Evolutionary conservation across 1,139 yeast species (phyloP), one percentile per base, ranked within the genome.

Genomic region (Scheffersomyces illinoinensis): DNA sequence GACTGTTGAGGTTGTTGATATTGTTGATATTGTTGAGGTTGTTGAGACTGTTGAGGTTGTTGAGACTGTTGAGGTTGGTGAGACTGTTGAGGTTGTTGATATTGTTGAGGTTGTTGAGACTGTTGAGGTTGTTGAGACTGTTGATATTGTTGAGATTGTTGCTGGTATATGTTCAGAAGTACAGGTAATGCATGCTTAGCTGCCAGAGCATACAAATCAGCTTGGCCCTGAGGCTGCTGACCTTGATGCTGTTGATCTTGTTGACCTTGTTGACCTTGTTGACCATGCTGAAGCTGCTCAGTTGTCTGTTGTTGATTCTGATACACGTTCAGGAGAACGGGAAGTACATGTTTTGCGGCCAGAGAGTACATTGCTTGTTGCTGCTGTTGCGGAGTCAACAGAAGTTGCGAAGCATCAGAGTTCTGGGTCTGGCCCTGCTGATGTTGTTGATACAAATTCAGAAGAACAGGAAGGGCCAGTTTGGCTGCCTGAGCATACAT

Each of bases 1-100:
- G n/a, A 21, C 5, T 21, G 24, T 20, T 49, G 47, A 6, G 50
- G 50, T 33, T 6, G 59, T n/a, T 53, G 62, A 8, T 54, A 39
- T 46, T 57, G 63, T 48, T 53, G 60, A 51, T 18, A 47, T 17
- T 53, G 57, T 51, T 58, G 64, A 21, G 50, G 58, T 14, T 53
- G 55, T 21, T 55, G 51, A 10, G 53, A 24, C 46, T 33, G 50
- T 46, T 47, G 56, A 17, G 53, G 53, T 23, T 52, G 55, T 23
- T 50, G 55, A 21, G 48, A 17, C 6, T 21, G 26, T 4, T 7
- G 20, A 14, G 5, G 51, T 20, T 48, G 51, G n/a, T 48, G 50
- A 47, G 12, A 20, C 5, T 47, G 50, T 2, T 18, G 50, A 7
- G 52, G 54, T 23, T 49, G 53, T 48, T 48, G 57, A 18, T 18